Evolutionary conservation across 2,329 filamentous ascomycete species (phyloP).

Genomic region (Pezicula carpinea): DNA sequence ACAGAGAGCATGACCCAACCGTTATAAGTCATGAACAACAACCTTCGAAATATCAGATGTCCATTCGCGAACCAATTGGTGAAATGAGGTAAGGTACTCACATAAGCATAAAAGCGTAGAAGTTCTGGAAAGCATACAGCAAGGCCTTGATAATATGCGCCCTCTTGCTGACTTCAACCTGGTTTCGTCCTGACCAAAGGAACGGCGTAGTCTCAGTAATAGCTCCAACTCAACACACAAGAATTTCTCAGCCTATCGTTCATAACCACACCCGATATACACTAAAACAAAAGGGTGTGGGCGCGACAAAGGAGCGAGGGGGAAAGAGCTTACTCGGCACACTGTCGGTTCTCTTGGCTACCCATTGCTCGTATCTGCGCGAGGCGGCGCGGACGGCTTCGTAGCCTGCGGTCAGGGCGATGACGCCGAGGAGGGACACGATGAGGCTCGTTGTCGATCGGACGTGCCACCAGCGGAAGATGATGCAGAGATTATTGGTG

Average conservation of each 20-base stretch:
- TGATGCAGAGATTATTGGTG: slow-evolving; percentile 88
- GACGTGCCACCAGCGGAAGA: slow-evolving; percentile 90
- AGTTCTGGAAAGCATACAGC: slow-evolving; percentile 89
- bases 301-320: slow-evolving; percentile 3
- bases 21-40: slow-evolving; percentile 99
- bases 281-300: not conserved
- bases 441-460: slow-evolving; percentile 69
- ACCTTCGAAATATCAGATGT: slow-evolving; percentile 50
- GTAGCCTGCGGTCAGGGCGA: slow-evolving; percentile 85
- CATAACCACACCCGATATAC: not conserved
- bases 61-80: not conserved
- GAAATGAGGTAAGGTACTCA: slow-evolving; percentile 47
- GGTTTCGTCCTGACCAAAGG: slow-evolving; percentile 69
- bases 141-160: slow-evolving; percentile 75
- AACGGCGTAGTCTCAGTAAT: slow-evolving; percentile 60
- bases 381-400: slow-evolving; percentile 78
- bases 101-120: slow-evolving; percentile 99
- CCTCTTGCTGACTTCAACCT: slow-evolving; percentile 55
- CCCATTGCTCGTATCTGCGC: slow-evolving; percentile 65
- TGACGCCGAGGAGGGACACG: slow-evolving; percentile 76
- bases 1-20: slow-evolving; percentile 96
- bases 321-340: slow-evolving; percentile 24
- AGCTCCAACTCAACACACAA: slow-evolving; percentile 16
- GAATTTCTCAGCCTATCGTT: slow-evolving; percentile 22
- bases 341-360: slow-evolving; percentile 16